phyloP scores from a whole-genome alignment of 331 rosid genomes.

The Malus hybrid region DNA sequence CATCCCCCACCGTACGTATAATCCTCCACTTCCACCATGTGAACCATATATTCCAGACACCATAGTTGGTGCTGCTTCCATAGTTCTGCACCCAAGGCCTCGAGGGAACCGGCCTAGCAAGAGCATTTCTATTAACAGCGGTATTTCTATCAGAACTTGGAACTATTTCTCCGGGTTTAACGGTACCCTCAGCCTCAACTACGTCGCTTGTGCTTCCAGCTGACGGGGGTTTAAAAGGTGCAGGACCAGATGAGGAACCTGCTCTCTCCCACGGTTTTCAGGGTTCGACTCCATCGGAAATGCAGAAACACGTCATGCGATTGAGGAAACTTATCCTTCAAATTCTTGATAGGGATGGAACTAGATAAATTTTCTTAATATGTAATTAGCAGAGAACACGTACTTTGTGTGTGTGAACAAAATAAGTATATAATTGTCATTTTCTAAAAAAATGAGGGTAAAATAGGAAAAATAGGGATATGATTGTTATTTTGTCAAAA shows the following conservation, averaged over 20 bases:
- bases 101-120: constrained; percentile 72
- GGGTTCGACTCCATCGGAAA: too few relatives aligned
- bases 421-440: too few relatives aligned
- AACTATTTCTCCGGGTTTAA: constrained; percentile 91
- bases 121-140: constrained; percentile 42
- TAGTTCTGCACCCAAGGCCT: constrained; percentile 95
- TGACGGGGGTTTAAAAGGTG: constrained; percentile 89
- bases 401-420: too few relatives aligned
- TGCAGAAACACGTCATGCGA: too few relatives aligned
- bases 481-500: too few relatives aligned
- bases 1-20: constrained; percentile 63
- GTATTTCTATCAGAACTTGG: constrained; percentile 45
- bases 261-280: constrained; percentile 87
- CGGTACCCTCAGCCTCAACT: constrained; percentile 98
- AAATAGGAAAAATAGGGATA: too few relatives aligned
- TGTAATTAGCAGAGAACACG: too few relatives aligned
- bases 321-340: too few relatives aligned
- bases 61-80: constrained; percentile 50
- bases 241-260: constrained; percentile 76
- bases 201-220: constrained; percentile 79
- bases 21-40: constrained; percentile 65
- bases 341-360: too few relatives aligned
- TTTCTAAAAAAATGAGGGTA: too few relatives aligned
- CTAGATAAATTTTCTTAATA: too few relatives aligned
- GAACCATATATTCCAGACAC: constrained; percentile 54